Base-by-base conservation (phyloP, 139 green algal species). In the Chlorella ohadii region DNA sequence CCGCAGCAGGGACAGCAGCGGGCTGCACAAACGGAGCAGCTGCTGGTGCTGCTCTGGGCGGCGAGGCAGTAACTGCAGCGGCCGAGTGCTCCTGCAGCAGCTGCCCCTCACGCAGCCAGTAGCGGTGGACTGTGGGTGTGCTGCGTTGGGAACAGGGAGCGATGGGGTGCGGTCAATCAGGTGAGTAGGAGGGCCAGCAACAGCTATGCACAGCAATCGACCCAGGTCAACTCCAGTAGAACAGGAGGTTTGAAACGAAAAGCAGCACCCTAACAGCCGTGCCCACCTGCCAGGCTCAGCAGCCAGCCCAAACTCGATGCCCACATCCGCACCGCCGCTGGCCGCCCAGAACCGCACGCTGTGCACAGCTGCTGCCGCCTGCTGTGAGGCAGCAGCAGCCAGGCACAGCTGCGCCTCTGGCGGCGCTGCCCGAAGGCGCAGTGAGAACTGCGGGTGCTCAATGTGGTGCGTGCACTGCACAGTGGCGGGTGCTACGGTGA, bases 381-480 rank as follows among this genome's bases (percentile, higher is more conserved):
- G 75, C 75, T 71, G 75, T 56, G 65, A 4, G n/a, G 31, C 64
- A 25, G 38, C 31, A 6, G 27, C 34, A 20, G 76, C 16, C 13
- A 82, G 25, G 59, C 36, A 39, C 36, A 82, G 59, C 36, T 82
- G 59, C 19, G 59, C 76, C 36, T 31, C 36, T 28, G 76, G 57
- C 9, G 76, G 76, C 34, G 38, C 76, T 28, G 76, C 36, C 38
- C 72, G 76, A 13, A 82, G 59, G 36, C 76, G 36, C 76, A 82
- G 76, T 3, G 23, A 38, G 28, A 82, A 82, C 59, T 82, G 59
- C 59, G 33, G 72, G 6, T 36, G 59, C 16, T 82, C 36, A 3
- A 82, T 39, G 28, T 82, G 56, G 27, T 81, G 74, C 31, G 51
- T 33, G 33, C 33, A 81, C 19, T 38, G 68, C 23, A 56, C 68